Percentiles rank a stretch among this genome's conserved stretches.
Evolutionary conservation across 371 early-diverging fungal genomes (phyloP).

Genomic region (Parasitella parasitica): DNA sequence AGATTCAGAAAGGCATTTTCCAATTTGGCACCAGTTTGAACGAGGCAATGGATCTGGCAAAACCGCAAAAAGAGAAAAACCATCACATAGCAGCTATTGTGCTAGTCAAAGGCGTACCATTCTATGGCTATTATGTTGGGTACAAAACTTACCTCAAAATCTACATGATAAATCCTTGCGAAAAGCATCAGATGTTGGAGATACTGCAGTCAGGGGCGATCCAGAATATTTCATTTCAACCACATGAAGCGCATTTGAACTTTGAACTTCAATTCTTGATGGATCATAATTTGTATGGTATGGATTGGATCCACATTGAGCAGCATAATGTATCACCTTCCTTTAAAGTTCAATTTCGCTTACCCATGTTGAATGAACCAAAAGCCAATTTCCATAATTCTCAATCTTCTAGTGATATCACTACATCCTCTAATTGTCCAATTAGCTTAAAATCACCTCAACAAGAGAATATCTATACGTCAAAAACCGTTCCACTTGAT

Average conservation of each 20-base stretch:
- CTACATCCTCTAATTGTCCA: neutral
- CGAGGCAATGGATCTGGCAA: slow-evolving; percentile 63
- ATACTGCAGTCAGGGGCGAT: slow-evolving; percentile 76
- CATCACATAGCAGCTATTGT: slow-evolving; percentile 68
- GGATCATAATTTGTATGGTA: slow-evolving; percentile 92
- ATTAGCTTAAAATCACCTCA: neutral
- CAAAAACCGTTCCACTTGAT: slow-evolving; percentile 19
- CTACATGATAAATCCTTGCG: slow-evolving; percentile 63
- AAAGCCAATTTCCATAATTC: slow-evolving; percentile 15
- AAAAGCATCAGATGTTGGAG: slow-evolving; percentile 56
- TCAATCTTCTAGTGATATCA: neutral
- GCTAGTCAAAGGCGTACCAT: slow-evolving; percentile 76
- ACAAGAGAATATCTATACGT: slow-evolving; percentile 19
- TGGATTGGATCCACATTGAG: slow-evolving; percentile 65
- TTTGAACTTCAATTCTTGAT: slow-evolving; percentile 89
- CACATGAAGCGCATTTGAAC: slow-evolving; percentile 87
- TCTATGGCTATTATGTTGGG: slow-evolving; percentile 81
- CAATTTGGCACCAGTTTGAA: slow-evolving; percentile 74
- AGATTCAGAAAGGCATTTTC: slow-evolving; percentile 48
- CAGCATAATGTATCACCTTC: neutral
- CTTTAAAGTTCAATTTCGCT: slow-evolving; percentile 33
- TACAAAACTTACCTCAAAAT: slow-evolving; percentile 78
- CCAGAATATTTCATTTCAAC: slow-evolving; percentile 62
- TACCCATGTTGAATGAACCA: slow-evolving; percentile 35
- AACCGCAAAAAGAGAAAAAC: slow-evolving; percentile 23